A percentile compares a stretch with the other conserved stretches of the same genome.
Conservation (phyloP, 2,329 filamentous ascomycete genomes). For the Trichoderma arundinaceum region DNA sequence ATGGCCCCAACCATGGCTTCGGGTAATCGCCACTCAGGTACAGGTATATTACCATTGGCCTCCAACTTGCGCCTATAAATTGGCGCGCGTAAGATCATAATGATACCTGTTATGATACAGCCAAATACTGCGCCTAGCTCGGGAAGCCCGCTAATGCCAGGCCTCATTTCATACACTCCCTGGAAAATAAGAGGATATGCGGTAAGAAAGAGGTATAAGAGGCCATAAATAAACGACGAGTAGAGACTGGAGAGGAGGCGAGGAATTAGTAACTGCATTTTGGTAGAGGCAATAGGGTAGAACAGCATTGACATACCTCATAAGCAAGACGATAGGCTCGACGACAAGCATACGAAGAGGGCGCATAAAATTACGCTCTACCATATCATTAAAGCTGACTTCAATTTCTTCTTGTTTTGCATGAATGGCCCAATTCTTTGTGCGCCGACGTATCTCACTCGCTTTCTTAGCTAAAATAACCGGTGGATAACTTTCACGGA, state of each 20-base stretch:
- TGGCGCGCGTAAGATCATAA: constrained; percentile 2
- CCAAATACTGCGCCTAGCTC: constrained; percentile 5
- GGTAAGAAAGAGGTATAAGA: too few relatives aligned
- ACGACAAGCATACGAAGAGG: constrained; percentile 7
- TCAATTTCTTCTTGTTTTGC: constrained; percentile 3
- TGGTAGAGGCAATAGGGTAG: too few relatives aligned
- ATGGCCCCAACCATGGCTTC: constrained; percentile 16
- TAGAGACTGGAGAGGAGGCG: too few relatives aligned
- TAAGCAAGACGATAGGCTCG: neutral
- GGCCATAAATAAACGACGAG: too few relatives aligned
- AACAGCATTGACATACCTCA: too few relatives aligned
- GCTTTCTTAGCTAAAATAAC: too few relatives aligned
- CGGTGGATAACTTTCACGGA: too few relatives aligned
- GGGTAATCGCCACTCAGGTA: constrained; percentile 13
- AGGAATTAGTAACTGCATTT: too few relatives aligned
- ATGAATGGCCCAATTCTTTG: neutral
- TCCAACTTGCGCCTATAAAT: constrained; percentile 2
- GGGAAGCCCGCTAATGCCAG: constrained; percentile 4
- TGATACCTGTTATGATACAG: neutral
- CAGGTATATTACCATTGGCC: neutral
- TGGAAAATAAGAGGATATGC: too few relatives aligned
- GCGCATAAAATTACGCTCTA: constrained; percentile 11
- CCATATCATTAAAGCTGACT: neutral
- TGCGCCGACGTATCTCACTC: too few relatives aligned
- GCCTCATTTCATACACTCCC: neutral